Percentiles rank a stretch among this genome's conserved stretches.
Evolutionary conservation across 306 rosid genomes (phyloP).

Genomic region (Biancaea sappan): DNA sequence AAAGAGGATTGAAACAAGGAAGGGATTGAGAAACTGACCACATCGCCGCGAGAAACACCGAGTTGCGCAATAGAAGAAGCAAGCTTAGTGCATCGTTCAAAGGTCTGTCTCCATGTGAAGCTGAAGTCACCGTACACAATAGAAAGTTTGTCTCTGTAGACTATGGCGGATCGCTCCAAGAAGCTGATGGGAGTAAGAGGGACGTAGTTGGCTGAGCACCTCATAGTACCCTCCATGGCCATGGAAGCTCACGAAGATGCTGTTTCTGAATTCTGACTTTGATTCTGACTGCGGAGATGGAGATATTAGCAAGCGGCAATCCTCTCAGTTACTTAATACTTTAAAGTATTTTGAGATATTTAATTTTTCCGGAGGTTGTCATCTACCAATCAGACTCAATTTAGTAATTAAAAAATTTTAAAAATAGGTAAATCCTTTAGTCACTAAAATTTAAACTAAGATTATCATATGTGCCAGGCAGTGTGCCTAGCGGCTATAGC

Average conservation of each 20-base stretch:
- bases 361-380: no score
- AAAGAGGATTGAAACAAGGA: background rate
- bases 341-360: no score
- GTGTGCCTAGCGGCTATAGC: no score
- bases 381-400: no score
- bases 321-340: no score
- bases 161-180: constrained; percentile 78
- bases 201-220: constrained; percentile 64
- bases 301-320: no score
- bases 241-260: background rate
- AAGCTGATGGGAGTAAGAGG: constrained; percentile 81
- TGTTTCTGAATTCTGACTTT: no score
- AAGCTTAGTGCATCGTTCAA: constrained; percentile 68
- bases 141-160: constrained; percentile 59
- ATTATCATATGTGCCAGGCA: no score
- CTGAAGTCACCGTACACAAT: constrained; percentile 47
- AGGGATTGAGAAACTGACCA: constrained; percentile 43
- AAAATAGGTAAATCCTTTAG: no score
- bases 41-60: constrained; percentile 56
- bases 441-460: no score
- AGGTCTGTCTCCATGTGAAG: constrained; percentile 72
- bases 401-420: no score
- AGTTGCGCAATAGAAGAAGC: constrained; percentile 64
- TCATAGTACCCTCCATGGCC: constrained; percentile 63
- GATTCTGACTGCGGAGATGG: no score